phyloP scores from a whole-genome alignment of 2,329 filamentous ascomycete genomes.

The Pseudogymnoascus sp. region DNA sequence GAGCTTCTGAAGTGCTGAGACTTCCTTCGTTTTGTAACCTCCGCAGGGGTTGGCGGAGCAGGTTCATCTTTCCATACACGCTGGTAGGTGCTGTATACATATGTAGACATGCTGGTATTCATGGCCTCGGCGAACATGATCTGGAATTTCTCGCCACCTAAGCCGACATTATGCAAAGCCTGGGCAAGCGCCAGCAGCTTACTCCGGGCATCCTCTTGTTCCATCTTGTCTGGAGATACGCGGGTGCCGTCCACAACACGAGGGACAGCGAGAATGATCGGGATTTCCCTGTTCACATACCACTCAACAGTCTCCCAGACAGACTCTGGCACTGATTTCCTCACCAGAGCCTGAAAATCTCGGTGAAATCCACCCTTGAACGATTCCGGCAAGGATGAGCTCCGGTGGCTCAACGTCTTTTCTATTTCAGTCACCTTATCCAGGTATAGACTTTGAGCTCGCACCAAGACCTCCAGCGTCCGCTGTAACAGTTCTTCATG shows the following conservation, averaged over 20 bases:
- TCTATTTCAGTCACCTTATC: constrained; percentile 47
- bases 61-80: constrained; percentile 46
- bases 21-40: neutral
- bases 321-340: constrained; percentile 51
- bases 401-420: constrained; percentile 36
- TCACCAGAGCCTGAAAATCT: constrained; percentile 58
- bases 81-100: constrained; percentile 54
- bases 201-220: constrained; percentile 36
- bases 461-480: constrained; percentile 52
- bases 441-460: constrained; percentile 50
- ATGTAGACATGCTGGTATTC: constrained; percentile 56
- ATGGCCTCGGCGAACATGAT: constrained; percentile 66
- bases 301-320: constrained; percentile 47
- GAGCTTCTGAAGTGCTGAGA: constrained; percentile 18
- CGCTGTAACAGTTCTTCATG: constrained; percentile 41
- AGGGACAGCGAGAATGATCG: constrained; percentile 37
- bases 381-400: constrained; percentile 29
- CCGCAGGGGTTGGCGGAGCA: neutral
- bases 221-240: constrained; percentile 16
- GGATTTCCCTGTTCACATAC: constrained; percentile 48
- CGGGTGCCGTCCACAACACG: constrained; percentile 12
- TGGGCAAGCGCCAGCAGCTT: constrained; percentile 51
- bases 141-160: constrained; percentile 63
- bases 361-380: constrained; percentile 46
- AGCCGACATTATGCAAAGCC: constrained; percentile 55